Percentiles rank a stretch among this genome's conserved stretches.
Evolutionary conservation across 2,329 filamentous ascomycete species (phyloP).

Genomic region (Alternaria sp.): DNA sequence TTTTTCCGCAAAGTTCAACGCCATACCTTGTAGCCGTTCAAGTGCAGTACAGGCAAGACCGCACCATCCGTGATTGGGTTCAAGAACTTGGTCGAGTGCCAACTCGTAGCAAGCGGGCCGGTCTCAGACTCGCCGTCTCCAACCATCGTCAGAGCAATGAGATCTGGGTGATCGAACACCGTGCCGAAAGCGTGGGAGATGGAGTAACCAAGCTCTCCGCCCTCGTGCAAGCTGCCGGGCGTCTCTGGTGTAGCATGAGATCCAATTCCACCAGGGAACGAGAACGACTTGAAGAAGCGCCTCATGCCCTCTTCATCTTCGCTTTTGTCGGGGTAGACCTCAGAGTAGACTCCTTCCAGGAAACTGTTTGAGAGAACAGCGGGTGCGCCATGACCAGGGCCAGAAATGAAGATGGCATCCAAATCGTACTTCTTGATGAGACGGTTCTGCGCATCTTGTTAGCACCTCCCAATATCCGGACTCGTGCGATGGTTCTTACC

Average conservation of each 20-base stretch:
- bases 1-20: not conserved
- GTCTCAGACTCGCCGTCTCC: constrained; percentile 85
- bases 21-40: constrained; percentile 81
- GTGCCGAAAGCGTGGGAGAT: constrained; percentile 79
- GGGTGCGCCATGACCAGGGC: constrained; percentile 78
- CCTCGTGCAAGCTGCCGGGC: constrained; percentile 77
- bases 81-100: constrained; percentile 84
- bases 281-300: constrained; percentile 82
- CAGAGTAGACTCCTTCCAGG: constrained; percentile 77
- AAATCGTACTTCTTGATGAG: constrained; percentile 81
- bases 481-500: no score
- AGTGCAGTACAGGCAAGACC: constrained; percentile 76
- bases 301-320: constrained; percentile 72
- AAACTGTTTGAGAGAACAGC: constrained; percentile 78
- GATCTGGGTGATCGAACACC: constrained; percentile 75
- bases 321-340: constrained; percentile 77
- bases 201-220: constrained; percentile 81
- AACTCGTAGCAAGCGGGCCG: constrained; percentile 76
- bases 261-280: constrained; percentile 79
- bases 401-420: constrained; percentile 74
- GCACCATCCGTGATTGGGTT: constrained; percentile 80
- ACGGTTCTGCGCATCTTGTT: constrained; percentile 67
- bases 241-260: constrained; percentile 81
- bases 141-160: constrained; percentile 79
- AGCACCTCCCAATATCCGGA: no score